These are phyloP conservation scores for Marasmius fiardii DNA, from an alignment of 1,284 basidiomycete genomes.

Conservation along the genomic window DNA sequence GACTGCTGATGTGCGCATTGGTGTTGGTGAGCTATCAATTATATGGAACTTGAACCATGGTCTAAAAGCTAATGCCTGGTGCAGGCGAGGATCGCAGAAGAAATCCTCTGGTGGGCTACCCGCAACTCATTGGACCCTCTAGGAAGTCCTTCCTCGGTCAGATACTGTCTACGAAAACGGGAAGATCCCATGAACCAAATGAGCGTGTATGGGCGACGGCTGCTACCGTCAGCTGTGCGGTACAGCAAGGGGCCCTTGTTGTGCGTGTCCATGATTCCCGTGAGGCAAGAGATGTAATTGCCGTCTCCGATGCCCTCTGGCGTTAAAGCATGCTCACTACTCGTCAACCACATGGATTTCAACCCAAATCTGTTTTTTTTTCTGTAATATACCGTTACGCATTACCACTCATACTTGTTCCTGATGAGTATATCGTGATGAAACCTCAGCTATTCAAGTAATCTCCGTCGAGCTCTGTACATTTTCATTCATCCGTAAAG, in stretches of 20 bases:
- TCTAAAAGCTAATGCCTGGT: conserved; percentile 9
- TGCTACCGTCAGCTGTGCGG: conserved; percentile 73
- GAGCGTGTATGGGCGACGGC: conserved; percentile 83
- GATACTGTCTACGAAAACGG: conserved; percentile 48
- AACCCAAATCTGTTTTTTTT: too few species aligned
- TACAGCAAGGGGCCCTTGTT: conserved; percentile 71
- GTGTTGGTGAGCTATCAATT: conserved; percentile 19
- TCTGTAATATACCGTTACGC: too few species aligned
- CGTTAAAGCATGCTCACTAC: background rate
- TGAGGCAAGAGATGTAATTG: conserved; percentile 57
- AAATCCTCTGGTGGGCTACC: conserved; percentile 63
- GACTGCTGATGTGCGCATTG: conserved; percentile 36
- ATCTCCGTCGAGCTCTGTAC: too few species aligned
- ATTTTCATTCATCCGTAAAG: too few species aligned
- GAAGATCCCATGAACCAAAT: conserved; percentile 50
- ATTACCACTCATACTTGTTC: too few species aligned
- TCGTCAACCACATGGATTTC: too few species aligned
- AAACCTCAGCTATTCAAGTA: too few species aligned
- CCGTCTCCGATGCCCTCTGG: conserved; percentile 45
- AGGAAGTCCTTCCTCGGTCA: conserved; percentile 82
- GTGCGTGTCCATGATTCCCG: conserved; percentile 85
- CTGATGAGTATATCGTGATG: too few species aligned
- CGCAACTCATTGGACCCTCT: conserved; percentile 77
- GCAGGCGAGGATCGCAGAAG: conserved; percentile 16
- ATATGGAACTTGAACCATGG: background rate